Conservation (phyloP, 257 asterid species). For the Plantago elongata region DNA sequence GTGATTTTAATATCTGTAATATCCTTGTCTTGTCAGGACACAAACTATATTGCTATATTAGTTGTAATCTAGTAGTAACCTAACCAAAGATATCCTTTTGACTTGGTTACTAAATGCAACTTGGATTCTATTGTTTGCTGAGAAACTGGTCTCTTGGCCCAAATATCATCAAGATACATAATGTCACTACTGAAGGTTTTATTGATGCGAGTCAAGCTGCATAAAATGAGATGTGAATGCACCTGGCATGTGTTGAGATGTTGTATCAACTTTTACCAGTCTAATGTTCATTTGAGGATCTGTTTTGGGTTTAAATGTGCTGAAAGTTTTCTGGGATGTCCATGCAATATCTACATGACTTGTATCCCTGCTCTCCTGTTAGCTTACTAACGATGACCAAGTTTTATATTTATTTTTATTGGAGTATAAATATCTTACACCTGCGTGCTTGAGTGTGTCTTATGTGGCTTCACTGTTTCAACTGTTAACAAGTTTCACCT, state of each 20-base stretch:
- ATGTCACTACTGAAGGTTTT: background rate
- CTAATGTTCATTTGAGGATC: background rate
- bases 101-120: background rate
- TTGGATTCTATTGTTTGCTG: background rate
- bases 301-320: background rate
- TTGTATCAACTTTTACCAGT: background rate
- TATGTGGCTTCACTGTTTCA: background rate
- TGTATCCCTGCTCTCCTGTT: background rate
- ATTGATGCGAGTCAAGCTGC: background rate
- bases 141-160: background rate
- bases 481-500: background rate
- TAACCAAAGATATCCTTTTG: constrained; percentile 4
- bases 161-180: background rate
- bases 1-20: constrained; percentile 8
- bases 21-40: background rate
- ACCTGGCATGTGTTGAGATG: background rate
- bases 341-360: background rate
- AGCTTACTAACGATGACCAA: background rate
- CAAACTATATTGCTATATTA: background rate
- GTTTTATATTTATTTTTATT: background rate
- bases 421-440: background rate
- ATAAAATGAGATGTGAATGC: too few relatives aligned
- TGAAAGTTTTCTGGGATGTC: background rate
- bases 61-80: background rate
- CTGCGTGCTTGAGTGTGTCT: background rate